Percentiles rank a stretch among this genome's conserved stretches.
Evolutionary conservation across 306 rosid genomes (phyloP).

Genomic region (Betula pendula): DNA sequence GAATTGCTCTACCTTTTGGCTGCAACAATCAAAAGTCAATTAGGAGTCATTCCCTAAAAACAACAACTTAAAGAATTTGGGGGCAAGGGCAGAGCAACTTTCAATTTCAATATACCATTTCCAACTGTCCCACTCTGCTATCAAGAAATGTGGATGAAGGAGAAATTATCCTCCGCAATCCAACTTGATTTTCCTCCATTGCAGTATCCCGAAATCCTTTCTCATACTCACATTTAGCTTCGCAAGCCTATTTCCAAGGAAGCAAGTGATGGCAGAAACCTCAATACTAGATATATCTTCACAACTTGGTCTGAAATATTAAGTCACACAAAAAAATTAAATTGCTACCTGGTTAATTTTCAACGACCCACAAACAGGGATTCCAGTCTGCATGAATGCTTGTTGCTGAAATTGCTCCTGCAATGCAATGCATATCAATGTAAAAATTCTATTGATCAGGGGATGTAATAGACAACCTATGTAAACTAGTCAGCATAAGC

Average conservation of each 20-base stretch:
- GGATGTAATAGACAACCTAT: slow-evolving; percentile 17
- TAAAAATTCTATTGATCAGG: slow-evolving; percentile 20
- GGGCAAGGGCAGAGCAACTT: slow-evolving; percentile 7
- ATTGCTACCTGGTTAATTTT: slow-evolving; percentile 42
- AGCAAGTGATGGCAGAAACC: slow-evolving; percentile 27
- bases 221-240: slow-evolving; percentile 14
- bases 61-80: slow-evolving; percentile 17
- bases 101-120: slow-evolving; percentile 43
- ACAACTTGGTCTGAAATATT: neutral
- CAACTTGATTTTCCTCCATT: slow-evolving; percentile 35
- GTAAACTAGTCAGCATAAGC: slow-evolving; percentile 10
- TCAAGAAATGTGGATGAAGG: slow-evolving; percentile 28
- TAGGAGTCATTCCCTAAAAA: slow-evolving; percentile 21
- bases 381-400: slow-evolving; percentile 29
- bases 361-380: slow-evolving; percentile 25
- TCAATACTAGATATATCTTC: slow-evolving; percentile 15
- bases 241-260: slow-evolving; percentile 27
- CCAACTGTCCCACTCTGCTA: slow-evolving; percentile 18
- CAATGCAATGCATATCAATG: slow-evolving; percentile 14
- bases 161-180: slow-evolving; percentile 26
- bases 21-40: slow-evolving; percentile 38
- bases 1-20: slow-evolving; percentile 75
- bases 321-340: slow-evolving; percentile 13
- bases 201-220: slow-evolving; percentile 37
- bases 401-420: slow-evolving; percentile 45